phyloP scores from a whole-genome alignment of 768 basidiomycete species.

The Chlorophyllum brunneum region DNA sequence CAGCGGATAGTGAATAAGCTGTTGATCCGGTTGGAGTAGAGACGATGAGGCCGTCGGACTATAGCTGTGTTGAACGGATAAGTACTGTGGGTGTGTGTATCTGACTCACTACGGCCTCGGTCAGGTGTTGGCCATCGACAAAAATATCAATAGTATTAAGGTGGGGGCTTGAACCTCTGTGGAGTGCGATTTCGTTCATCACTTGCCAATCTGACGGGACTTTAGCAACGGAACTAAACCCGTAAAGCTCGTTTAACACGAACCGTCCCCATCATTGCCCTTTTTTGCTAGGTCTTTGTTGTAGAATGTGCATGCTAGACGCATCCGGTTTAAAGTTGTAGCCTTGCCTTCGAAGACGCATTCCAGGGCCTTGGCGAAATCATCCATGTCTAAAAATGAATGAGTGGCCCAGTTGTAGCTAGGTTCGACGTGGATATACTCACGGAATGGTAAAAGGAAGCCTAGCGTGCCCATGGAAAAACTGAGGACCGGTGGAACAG shows the following conservation, averaged over 20 bases:
- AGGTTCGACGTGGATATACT: constrained; percentile 27
- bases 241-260: constrained; percentile 16
- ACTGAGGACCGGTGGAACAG: constrained; percentile 88
- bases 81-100: neutral
- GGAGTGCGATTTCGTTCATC: constrained; percentile 94
- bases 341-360: constrained; percentile 78
- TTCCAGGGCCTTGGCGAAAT: constrained; percentile 75
- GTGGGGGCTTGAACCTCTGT: constrained; percentile 88
- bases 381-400: constrained; percentile 69
- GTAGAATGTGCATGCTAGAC: constrained; percentile 77
- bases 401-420: neutral
- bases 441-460: constrained; percentile 91
- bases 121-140: constrained; percentile 92
- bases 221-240: neutral
- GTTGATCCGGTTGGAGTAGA: constrained; percentile 97
- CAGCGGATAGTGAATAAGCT: constrained; percentile 92
- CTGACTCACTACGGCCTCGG: constrained; percentile 84
- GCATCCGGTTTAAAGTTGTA: constrained; percentile 85
- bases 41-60: constrained; percentile 93
- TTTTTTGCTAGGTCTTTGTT: constrained; percentile 56
- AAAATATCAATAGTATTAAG: constrained; percentile 91
- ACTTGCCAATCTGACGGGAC: constrained; percentile 78
- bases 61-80: constrained; percentile 5
- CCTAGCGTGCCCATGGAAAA: constrained; percentile 94
- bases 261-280: constrained; percentile 56